Evolutionary conservation across 1,284 basidiomycete species (phyloP).

Genomic region (Pisolithus thermaeus): DNA sequence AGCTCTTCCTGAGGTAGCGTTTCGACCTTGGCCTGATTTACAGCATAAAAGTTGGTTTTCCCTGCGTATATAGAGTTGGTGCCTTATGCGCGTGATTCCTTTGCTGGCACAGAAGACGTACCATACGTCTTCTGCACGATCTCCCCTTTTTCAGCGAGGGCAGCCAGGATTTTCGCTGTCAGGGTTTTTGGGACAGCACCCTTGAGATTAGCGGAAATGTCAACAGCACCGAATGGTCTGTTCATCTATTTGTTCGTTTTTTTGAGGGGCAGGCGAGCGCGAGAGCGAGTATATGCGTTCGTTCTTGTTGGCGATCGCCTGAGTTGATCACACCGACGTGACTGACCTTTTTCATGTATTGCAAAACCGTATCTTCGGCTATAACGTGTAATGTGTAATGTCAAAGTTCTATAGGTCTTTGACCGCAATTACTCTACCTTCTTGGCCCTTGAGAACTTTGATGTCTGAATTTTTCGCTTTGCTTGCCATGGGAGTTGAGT

Average conservation of each 20-base stretch:
- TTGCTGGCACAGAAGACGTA: constrained; percentile 27
- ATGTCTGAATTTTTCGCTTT: constrained; percentile 45
- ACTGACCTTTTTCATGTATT: constrained; percentile 65
- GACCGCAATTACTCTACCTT: constrained; percentile 36
- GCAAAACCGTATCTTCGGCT: constrained; percentile 69
- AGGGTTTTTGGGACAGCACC: constrained; percentile 76
- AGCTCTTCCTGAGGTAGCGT: constrained; percentile 55
- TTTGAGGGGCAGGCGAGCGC: neutral
- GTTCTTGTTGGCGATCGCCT: neutral
- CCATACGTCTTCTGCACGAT: constrained; percentile 77
- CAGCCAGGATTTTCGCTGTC: constrained; percentile 74
- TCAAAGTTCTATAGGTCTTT: constrained; percentile 1
- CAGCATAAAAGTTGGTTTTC: constrained; percentile 81
- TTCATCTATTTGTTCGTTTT: constrained; percentile 51
- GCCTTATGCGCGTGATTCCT: neutral
- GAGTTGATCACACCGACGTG: neutral
- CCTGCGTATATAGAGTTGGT: constrained; percentile 38
- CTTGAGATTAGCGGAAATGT: constrained; percentile 84
- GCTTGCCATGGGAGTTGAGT: constrained; percentile 25
- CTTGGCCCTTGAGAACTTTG: constrained; percentile 63
- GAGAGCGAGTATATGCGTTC: constrained; percentile 1
- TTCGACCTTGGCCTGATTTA: constrained; percentile 62
- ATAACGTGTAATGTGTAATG: neutral
- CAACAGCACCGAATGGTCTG: constrained; percentile 72
- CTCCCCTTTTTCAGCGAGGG: constrained; percentile 72